Conservation (phyloP, 495 filamentous ascomycete genomes). For the Talaromyces ruber region DNA sequence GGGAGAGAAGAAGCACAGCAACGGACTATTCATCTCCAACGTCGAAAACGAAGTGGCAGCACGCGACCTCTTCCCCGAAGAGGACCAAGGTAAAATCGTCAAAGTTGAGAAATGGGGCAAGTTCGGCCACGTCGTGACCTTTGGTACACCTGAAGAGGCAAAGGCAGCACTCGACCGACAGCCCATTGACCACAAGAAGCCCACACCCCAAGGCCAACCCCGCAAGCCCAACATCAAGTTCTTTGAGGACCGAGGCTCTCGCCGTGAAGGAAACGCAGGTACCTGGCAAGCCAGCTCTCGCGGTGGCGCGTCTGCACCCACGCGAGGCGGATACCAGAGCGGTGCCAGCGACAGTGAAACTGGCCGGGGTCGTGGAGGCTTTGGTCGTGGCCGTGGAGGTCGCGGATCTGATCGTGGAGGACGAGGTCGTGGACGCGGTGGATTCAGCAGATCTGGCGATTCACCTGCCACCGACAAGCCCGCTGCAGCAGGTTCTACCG, state of each 20-base stretch:
- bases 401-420: conserved; percentile 38
- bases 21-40: conserved; percentile 78
- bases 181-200: conserved; percentile 63
- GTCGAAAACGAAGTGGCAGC: conserved; percentile 69
- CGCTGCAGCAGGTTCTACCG: conserved; percentile 19
- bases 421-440: conserved; percentile 20
- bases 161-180: conserved; percentile 65
- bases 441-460: conserved; percentile 31
- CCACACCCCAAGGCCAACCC: conserved; percentile 48
- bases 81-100: conserved; percentile 68
- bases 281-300: conserved; percentile 64
- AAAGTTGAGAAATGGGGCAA: conserved; percentile 71
- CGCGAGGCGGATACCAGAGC: conserved; percentile 64
- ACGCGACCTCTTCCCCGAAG: conserved; percentile 68
- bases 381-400: conserved; percentile 40
- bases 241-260: conserved; percentile 56
- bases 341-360: conserved; percentile 78
- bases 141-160: conserved; percentile 67
- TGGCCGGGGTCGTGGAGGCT: conserved; percentile 38
- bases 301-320: conserved; percentile 43
- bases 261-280: conserved; percentile 51
- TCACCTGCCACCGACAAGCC: conserved; percentile 45
- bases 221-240: conserved; percentile 73
- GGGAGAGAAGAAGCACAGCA: conserved; percentile 48
- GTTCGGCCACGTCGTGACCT: conserved; percentile 72